phyloP scores from a whole-genome alignment of 139 green algal genomes.

The Auxenochlorella pyrenoidosa region DNA sequence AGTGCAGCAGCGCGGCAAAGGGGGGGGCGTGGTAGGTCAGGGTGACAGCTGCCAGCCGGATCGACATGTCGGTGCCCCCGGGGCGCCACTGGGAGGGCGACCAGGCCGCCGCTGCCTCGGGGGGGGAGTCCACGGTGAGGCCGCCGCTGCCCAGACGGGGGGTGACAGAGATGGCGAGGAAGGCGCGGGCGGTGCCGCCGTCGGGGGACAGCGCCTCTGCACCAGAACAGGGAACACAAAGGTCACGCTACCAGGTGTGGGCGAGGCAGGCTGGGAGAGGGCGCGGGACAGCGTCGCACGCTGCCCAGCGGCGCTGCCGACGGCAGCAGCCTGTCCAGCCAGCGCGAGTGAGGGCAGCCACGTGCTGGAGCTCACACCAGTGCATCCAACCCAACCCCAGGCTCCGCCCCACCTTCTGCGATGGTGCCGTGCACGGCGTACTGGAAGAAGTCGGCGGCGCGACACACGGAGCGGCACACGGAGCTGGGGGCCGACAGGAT shows the following conservation, averaged over 20 bases:
- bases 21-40: slow-evolving; percentile 29
- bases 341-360: neutral
- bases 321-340: neutral
- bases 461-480: slow-evolving; percentile 44
- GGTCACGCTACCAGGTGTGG: neutral
- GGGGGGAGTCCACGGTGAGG: slow-evolving; percentile 2
- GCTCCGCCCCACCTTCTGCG: slow-evolving; percentile 1
- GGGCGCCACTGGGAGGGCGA: slow-evolving; percentile 28
- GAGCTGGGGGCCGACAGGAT: slow-evolving; percentile 35
- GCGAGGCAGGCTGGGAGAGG: too few relatives aligned
- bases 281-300: neutral
- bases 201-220: slow-evolving; percentile 17
- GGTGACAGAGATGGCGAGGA: neutral
- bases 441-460: slow-evolving; percentile 50
- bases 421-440: slow-evolving; percentile 48
- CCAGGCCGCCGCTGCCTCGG: neutral
- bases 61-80: slow-evolving; percentile 28
- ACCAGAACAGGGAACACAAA: neutral
- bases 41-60: slow-evolving; percentile 39
- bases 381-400: neutral
- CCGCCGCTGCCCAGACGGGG: slow-evolving; percentile 33
- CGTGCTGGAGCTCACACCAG: too few relatives aligned
- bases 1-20: slow-evolving; percentile 28
- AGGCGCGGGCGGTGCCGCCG: neutral
- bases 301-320: neutral